A percentile compares a stretch with the other conserved stretches of the same genome.
Conservation (phyloP, 805 yeast species). For the Metschnikowia cerradonensis region DNA sequence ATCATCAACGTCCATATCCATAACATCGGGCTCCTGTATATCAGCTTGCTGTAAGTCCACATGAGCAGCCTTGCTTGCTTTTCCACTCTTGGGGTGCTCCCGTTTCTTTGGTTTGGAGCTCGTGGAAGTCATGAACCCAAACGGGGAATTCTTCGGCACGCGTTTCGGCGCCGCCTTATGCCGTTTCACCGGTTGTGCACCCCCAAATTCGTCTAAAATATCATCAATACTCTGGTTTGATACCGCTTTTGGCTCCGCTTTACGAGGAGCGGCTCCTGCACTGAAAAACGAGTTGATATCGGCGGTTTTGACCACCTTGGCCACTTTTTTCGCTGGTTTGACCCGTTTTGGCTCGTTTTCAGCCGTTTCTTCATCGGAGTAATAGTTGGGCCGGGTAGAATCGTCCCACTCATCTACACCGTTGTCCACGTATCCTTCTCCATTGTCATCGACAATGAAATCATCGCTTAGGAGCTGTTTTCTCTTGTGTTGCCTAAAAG, state of each 20-base stretch:
- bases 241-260: slow-evolving; percentile 16
- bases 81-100: not conserved
- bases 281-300: slow-evolving; percentile 53
- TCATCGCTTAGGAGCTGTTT: slow-evolving; percentile 83
- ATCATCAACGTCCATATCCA: not conserved
- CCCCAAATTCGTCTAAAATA: slow-evolving; percentile 18
- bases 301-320: slow-evolving; percentile 40
- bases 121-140: slow-evolving; percentile 25
- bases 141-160: slow-evolving; percentile 29
- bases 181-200: slow-evolving; percentile 10
- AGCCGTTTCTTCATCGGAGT: slow-evolving; percentile 53
- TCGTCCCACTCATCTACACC: slow-evolving; percentile 90
- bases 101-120: slow-evolving; percentile 15
- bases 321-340: slow-evolving; percentile 30
- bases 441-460: slow-evolving; percentile 91
- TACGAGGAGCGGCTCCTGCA: slow-evolving; percentile 10
- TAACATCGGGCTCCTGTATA: not conserved
- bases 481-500: slow-evolving; percentile 71
- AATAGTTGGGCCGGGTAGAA: slow-evolving; percentile 44
- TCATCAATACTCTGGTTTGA: slow-evolving; percentile 20
- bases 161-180: slow-evolving; percentile 21
- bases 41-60: not conserved
- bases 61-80: not conserved
- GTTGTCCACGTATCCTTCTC: slow-evolving; percentile 89
- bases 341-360: slow-evolving; percentile 22